Conservation (phyloP, 371 early-diverging fungal genomes). For the Rhizopus microsporus region DNA sequence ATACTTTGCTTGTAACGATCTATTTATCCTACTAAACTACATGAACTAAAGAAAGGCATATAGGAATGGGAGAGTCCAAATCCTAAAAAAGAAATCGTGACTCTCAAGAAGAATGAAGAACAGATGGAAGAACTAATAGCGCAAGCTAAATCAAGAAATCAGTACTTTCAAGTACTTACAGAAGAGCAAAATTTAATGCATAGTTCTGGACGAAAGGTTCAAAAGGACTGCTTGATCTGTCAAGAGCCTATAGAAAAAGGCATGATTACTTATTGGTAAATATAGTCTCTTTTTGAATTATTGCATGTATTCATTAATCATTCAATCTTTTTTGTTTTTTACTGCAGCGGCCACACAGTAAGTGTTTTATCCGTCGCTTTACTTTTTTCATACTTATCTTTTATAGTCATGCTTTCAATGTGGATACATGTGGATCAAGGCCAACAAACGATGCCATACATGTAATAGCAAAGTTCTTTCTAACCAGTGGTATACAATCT, state of each 20-base stretch:
- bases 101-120: slow-evolving; percentile 25
- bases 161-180: slow-evolving; percentile 49
- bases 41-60: not conserved
- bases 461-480: slow-evolving; percentile 26
- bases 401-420: slow-evolving; percentile 35
- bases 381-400: not conserved
- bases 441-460: slow-evolving; percentile 32
- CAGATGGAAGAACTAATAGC: slow-evolving; percentile 22
- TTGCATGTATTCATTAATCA: not conserved
- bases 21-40: not conserved
- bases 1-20: slow-evolving; percentile 30
- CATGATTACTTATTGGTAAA: slow-evolving; percentile 59
- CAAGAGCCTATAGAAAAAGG: slow-evolving; percentile 49
- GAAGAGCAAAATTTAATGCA: slow-evolving; percentile 15
- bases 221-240: slow-evolving; percentile 60
- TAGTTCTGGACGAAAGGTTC: slow-evolving; percentile 13
- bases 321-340: not conserved
- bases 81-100: slow-evolving; percentile 30
- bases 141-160: slow-evolving; percentile 31
- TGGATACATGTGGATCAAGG: slow-evolving; percentile 30
- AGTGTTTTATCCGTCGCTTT: not conserved
- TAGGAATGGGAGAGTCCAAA: slow-evolving; percentile 30
- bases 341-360: slow-evolving; percentile 36
- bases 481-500: slow-evolving; percentile 35
- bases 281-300: slow-evolving; percentile 42